Percentiles rank a stretch among this genome's conserved stretches.
These are phyloP conservation scores for Zygotorulaspora florentina DNA, from an alignment of 805 yeast genomes.

Conservation along the genomic window DNA sequence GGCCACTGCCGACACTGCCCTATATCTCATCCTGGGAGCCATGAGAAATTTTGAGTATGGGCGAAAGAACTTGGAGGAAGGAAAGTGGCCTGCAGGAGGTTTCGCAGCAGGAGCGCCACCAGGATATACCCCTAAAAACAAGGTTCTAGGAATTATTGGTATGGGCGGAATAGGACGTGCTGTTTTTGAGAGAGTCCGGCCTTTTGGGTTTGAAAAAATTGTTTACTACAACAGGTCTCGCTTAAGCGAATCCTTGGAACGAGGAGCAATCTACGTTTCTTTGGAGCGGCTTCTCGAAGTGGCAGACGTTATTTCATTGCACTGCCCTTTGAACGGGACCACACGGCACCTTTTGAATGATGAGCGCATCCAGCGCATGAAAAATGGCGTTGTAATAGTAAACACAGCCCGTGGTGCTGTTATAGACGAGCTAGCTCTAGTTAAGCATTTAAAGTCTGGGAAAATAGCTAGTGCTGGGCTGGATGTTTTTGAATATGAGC, in stretches of 20 bases:
- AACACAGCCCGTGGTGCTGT: slow-evolving; percentile 84
- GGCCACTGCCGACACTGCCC: slow-evolving; percentile 65
- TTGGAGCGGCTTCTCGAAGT: slow-evolving; percentile 57
- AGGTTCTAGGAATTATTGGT: slow-evolving; percentile 73
- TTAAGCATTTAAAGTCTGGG: slow-evolving; percentile 50
- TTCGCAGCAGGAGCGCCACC: slow-evolving; percentile 56
- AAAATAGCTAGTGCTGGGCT: slow-evolving; percentile 60
- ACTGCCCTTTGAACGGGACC: slow-evolving; percentile 63
- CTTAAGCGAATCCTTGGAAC: slow-evolving; percentile 55
- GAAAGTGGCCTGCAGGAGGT: slow-evolving; percentile 54
- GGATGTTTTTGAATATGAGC: slow-evolving; percentile 70
- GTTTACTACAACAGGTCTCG: slow-evolving; percentile 63
- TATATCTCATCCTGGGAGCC: slow-evolving; percentile 53
- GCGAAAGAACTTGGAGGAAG: slow-evolving; percentile 46
- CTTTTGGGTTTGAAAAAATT: slow-evolving; percentile 66
- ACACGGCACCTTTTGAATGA: slow-evolving; percentile 65
- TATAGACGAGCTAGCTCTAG: slow-evolving; percentile 54
- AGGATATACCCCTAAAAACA: slow-evolving; percentile 68
- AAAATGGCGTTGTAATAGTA: slow-evolving; percentile 62
- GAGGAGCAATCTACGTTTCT: slow-evolving; percentile 58
- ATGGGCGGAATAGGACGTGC: slow-evolving; percentile 86
- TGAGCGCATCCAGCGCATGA: slow-evolving; percentile 57
- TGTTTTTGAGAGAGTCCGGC: slow-evolving; percentile 59
- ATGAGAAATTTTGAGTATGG: slow-evolving; percentile 61
- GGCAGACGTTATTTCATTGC: slow-evolving; percentile 64